Evolutionary conservation across 2,329 filamentous ascomycete species (phyloP).

Genomic region (Fusarium austroafricanum): DNA sequence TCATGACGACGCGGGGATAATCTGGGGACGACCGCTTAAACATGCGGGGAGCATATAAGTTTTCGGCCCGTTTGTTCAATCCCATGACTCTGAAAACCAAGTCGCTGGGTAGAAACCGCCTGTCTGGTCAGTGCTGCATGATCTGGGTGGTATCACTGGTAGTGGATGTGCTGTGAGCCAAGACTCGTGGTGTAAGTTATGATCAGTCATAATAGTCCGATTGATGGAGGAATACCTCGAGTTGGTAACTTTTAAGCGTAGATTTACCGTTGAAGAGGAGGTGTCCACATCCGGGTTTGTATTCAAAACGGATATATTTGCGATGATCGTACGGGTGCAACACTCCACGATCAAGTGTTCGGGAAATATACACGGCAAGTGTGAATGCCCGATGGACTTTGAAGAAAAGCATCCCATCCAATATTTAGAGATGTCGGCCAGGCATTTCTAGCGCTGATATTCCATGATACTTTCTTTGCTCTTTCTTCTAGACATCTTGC

Average conservation of each 20-base stretch:
- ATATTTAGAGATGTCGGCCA: too few species aligned
- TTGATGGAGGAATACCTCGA: neutral
- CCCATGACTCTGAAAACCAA: slow-evolving; percentile 27
- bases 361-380: slow-evolving; percentile 33
- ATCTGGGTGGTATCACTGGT: neutral
- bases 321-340: slow-evolving; percentile 24
- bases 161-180: slow-evolving; percentile 21
- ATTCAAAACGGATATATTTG: slow-evolving; percentile 5
- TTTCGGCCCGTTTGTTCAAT: slow-evolving; percentile 35
- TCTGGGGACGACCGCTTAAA: slow-evolving; percentile 36
- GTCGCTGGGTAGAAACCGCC: neutral
- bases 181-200: neutral
- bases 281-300: slow-evolving; percentile 14
- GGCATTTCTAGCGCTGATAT: neutral
- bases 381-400: neutral
- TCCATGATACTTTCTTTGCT: neutral
- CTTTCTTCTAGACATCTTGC: neutral
- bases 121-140: neutral
- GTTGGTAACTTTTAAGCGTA: neutral
- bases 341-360: slow-evolving; percentile 16
- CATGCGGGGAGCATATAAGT: slow-evolving; percentile 26
- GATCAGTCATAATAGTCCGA: neutral
- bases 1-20: slow-evolving; percentile 27
- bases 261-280: neutral
- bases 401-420: neutral